Evolutionary conservation across 768 basidiomycete genomes (phyloP), one percentile per base, ranked within the genome.

Genomic region (Suillus subluteus): DNA sequence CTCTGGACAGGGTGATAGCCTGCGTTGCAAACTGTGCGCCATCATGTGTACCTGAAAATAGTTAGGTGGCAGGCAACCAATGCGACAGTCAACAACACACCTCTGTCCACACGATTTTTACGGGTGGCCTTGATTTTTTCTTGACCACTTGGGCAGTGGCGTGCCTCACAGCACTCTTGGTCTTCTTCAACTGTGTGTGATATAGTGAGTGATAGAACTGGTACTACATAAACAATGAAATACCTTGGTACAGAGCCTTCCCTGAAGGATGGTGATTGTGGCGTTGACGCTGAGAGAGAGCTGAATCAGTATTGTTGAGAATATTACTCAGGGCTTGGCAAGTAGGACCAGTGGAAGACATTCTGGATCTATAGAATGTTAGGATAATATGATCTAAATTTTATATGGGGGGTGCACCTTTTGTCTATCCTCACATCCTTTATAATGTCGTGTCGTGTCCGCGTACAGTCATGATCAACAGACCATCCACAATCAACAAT

Each of bases 271-370:
- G 23, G 2, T 15, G 23, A 26, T 46, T 43, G 30, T 15, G 23
- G 5, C 9, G 62, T 41, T 46, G 41, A 26, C 6, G 43, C 26
- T 62, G 41, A 23, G 26, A 32, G 21, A 26, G 15, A 30, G 4
- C 32, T 11, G 41, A 37, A 35, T 40, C 61, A 62, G 40, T 23
- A 4, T 37, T 21, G n/a, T 62, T 62, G 43, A 62, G 30, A 15
- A 44, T 6, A n/a, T 26, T 62, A n/a, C 38, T 41, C 37, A 62
- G 40, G 0, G 38, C 40, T 30, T 41, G 61, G 16, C 41, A 41
- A 46, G 61, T 37, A 13, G 61, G 62, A 46, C 15, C 38, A 12
- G 46, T 46, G 15, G 26, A 62, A 40, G 61, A 62, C 61, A 62
- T 62, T 35, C 26, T 38, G 18, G 23, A 7, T 18, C n/a, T n/a